Evolutionary conservation across 2,329 filamentous ascomycete species (phyloP), one percentile per base, ranked within the genome.

Genomic region (Nemania abortiva): DNA sequence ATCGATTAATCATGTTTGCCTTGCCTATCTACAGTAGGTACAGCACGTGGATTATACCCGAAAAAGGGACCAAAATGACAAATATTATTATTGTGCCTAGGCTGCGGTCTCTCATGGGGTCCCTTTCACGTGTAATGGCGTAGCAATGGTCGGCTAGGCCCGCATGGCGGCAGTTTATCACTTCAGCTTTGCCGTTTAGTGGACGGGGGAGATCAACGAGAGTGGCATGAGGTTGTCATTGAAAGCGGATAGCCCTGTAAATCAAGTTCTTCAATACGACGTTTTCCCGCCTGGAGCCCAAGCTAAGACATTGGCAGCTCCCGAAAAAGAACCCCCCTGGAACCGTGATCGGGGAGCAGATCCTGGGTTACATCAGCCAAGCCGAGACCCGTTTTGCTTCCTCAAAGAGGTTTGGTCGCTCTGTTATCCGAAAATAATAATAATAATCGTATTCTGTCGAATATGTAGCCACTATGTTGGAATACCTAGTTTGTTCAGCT

Each of bases 81-180:
- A 64, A 67, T 63, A 37, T 34, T 47, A 22, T 31, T 20, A 37
- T 37, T 54, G 42, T 13, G 18, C 11, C 6, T 20, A 22, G 45
- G n/a, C 45, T 5, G 45, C 45, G 13, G 4, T 22, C 20, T 59
- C 54, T 64, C 65, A 68, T 68, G 59, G 47, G 60, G 53, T 20
- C 47, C 34, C 13, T 18, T 39, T 53, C 65, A 68, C 65, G 60
- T 56, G 65, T 50, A 31, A 10, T 20, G 3, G 18, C 20, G 18
- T 49, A 49, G 18, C 45, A n/a, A 22, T 22, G 10, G 18, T 11
- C 10, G 54, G 47, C 20, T 55, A 34, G 50, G 45, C 20, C 52
- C 45, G 58, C 52, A n/a, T n/a, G 18, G 54, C 47, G 42, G 52
- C 47, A 34, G 34, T 53, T 20, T 22, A 53, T 24, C 42, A 55